Percentiles rank a stretch among this genome's conserved stretches.
Conservation (phyloP, 352 stramenopile genomes). For the Pilasporangium apinafurcum region DNA sequence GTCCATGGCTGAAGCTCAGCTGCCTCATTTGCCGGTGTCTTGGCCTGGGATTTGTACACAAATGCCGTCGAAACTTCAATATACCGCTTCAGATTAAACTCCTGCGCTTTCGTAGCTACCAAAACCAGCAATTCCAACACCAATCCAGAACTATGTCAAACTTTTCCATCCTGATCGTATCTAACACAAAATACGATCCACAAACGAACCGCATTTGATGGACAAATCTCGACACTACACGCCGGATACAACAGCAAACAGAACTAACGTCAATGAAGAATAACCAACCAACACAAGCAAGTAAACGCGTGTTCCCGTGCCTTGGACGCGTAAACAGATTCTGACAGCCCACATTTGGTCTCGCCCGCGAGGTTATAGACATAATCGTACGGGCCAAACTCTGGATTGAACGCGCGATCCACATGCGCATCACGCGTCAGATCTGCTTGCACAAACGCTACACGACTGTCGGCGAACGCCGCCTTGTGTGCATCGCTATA, state of each 20-base stretch:
- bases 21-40: conserved; percentile 49
- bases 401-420: conserved; percentile 66
- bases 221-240: conserved; percentile 69
- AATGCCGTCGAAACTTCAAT: conserved; percentile 86
- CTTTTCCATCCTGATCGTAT: not conserved
- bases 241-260: not conserved
- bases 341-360: conserved; percentile 72
- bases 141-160: not conserved
- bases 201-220: conserved; percentile 69
- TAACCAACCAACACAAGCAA: not conserved
- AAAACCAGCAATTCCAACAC: not conserved
- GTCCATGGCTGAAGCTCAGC: conserved; percentile 77
- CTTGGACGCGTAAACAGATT: conserved; percentile 78
- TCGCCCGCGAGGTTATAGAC: conserved; percentile 84
- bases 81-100: conserved; percentile 68
- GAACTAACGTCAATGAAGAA: not conserved
- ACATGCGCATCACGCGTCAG: conserved; percentile 75
- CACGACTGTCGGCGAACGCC: conserved; percentile 58
- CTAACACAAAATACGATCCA: not conserved
- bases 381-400: conserved; percentile 72
- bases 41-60: conserved; percentile 84
- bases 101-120: conserved; percentile 50
- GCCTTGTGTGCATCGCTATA: conserved; percentile 45
- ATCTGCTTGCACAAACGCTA: conserved; percentile 80
- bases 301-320: conserved; percentile 7